Conservation (phyloP, 495 filamentous ascomycete species). For the Darksidea phi region DNA sequence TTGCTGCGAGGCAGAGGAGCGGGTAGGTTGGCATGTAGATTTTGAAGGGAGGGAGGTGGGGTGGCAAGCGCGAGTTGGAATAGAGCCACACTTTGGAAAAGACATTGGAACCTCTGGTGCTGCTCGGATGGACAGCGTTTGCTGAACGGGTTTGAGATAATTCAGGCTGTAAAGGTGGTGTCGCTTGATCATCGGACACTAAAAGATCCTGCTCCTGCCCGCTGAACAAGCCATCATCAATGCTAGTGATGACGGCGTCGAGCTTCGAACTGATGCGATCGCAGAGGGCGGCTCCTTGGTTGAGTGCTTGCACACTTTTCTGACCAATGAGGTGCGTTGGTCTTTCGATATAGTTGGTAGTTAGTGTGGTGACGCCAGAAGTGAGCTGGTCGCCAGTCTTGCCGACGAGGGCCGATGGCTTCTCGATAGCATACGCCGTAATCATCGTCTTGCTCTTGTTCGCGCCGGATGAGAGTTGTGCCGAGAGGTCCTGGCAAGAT, state of each 20-base stretch:
- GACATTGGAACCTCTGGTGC: slow-evolving; percentile 51
- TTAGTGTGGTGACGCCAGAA: not conserved
- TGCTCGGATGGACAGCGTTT: slow-evolving; percentile 17
- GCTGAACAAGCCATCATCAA: slow-evolving; percentile 64
- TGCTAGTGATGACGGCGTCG: slow-evolving; percentile 33
- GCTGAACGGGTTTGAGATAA: not conserved
- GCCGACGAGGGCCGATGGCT: slow-evolving; percentile 4
- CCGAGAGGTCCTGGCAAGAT: slow-evolving; percentile 12
- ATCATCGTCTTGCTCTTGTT: slow-evolving; percentile 19
- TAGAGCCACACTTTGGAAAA: slow-evolving; percentile 79
- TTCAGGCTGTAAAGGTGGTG: slow-evolving; percentile 11
- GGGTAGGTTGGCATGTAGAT: slow-evolving; percentile 68
- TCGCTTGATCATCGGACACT: slow-evolving; percentile 41
- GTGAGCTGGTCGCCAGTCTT: slow-evolving; percentile 21
- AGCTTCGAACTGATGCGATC: slow-evolving; percentile 57
- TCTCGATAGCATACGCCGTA: slow-evolving; percentile 12
- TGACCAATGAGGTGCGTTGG: slow-evolving; percentile 6
- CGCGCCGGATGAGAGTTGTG: slow-evolving; percentile 13
- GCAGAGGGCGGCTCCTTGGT: slow-evolving; percentile 50
- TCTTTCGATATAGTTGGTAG: slow-evolving; percentile 11
- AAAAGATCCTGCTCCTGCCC: slow-evolving; percentile 63
- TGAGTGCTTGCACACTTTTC: slow-evolving; percentile 32
- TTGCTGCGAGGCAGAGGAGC: slow-evolving; percentile 69
- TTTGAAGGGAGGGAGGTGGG: slow-evolving; percentile 61
- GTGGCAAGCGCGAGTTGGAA: slow-evolving; percentile 72